Evolutionary conservation across 1,284 basidiomycete species (phyloP).

Genomic region (Heterobasidion parviporum): DNA sequence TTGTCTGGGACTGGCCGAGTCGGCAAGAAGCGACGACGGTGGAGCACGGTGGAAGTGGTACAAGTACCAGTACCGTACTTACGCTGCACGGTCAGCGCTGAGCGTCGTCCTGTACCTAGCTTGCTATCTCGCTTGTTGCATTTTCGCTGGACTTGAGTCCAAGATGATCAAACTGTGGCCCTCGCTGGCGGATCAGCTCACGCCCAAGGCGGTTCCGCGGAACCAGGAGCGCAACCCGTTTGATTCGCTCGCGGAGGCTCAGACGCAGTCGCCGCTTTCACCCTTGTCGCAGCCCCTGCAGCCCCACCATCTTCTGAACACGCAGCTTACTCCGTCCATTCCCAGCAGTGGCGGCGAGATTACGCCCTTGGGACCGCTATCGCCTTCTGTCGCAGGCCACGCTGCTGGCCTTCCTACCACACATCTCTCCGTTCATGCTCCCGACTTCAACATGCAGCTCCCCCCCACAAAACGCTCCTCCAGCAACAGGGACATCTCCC

Average conservation of each 20-base stretch:
- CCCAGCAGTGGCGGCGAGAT: slow-evolving; percentile 17
- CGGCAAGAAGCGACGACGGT: neutral
- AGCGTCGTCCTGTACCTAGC: too few species aligned
- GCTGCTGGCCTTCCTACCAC: slow-evolving; percentile 61
- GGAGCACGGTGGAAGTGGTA: neutral
- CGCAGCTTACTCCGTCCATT: slow-evolving; percentile 17
- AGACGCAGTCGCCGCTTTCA: neutral
- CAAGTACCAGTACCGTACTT: neutral
- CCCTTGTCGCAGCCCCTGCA: neutral
- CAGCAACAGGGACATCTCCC: slow-evolving; percentile 19
- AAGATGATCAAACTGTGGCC: slow-evolving; percentile 66
- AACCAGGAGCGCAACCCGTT: slow-evolving; percentile 65
- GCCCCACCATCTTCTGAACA: slow-evolving; percentile 28
- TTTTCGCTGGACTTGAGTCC: too few species aligned
- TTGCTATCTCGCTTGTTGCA: too few species aligned
- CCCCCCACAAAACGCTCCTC: slow-evolving; percentile 32
- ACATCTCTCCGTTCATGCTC: slow-evolving; percentile 71
- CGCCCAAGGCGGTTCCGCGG: slow-evolving; percentile 49
- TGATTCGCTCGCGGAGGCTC: slow-evolving; percentile 27
- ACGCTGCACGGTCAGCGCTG: too few species aligned
- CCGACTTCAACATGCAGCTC: slow-evolving; percentile 68
- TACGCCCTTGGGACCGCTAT: slow-evolving; percentile 19
- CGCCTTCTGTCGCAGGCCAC: slow-evolving; percentile 30
- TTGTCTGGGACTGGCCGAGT: neutral
- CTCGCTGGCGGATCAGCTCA: slow-evolving; percentile 59